Conservation (phyloP, 805 yeast genomes). For the Yamadazyma takamatsuzukensis region DNA sequence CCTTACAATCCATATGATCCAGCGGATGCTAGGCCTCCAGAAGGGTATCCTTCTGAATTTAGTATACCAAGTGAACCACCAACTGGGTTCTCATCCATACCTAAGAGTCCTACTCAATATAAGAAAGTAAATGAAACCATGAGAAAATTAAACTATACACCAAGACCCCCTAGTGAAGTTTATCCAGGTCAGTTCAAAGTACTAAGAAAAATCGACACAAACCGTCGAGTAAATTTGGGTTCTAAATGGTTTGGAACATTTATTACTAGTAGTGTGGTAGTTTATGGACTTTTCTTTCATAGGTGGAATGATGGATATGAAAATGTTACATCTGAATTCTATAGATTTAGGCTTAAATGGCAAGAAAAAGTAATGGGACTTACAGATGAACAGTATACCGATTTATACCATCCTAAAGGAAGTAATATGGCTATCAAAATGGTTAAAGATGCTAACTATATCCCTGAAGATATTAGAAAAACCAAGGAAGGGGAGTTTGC, state of each 20-base stretch:
- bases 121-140: conserved; percentile 69
- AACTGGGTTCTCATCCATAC: conserved; percentile 51
- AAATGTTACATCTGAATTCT: conserved; percentile 65
- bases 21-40: conserved; percentile 68
- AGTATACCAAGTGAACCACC: conserved; percentile 61
- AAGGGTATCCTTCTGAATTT: conserved; percentile 84
- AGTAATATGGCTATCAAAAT: conserved; percentile 37
- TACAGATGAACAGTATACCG: conserved; percentile 58
- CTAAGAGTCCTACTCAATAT: conserved; percentile 64
- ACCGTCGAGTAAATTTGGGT: conserved; percentile 55
- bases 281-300: conserved; percentile 67
- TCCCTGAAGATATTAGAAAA: conserved; percentile 37
- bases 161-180: conserved; percentile 67
- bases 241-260: conserved; percentile 53
- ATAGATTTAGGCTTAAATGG: conserved; percentile 54
- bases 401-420: conserved; percentile 48
- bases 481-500: conserved; percentile 47
- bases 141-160: conserved; percentile 70
- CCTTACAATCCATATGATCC: conserved; percentile 88
- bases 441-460: conserved; percentile 41
- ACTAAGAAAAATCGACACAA: conserved; percentile 53
- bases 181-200: conserved; percentile 81
- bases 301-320: conserved; percentile 86
- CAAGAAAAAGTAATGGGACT: conserved; percentile 57
- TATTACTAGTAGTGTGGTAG: conserved; percentile 45